Evolutionary conservation across 78 protist species (phyloP).

Genomic region (Planoprotostelium fungivorum): DNA sequence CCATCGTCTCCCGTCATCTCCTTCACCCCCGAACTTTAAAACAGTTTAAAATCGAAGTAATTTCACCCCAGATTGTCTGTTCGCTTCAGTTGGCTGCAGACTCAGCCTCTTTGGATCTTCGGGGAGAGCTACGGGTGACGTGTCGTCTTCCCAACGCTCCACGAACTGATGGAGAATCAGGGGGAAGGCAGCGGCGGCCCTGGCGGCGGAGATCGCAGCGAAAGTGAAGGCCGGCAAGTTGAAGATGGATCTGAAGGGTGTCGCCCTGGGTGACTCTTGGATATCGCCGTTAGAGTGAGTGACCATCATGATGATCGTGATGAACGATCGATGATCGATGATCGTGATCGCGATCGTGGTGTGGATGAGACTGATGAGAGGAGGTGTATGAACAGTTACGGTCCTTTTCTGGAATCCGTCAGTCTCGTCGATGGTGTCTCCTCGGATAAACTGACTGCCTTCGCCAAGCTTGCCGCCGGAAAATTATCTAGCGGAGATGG

Average conservation of each 20-base stretch:
- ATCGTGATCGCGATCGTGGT: background rate
- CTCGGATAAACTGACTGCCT: background rate
- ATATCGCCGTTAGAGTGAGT: background rate
- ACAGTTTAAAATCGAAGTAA: background rate
- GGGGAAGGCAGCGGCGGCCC: background rate
- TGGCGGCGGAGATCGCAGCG: background rate
- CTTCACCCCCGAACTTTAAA: too few relatives aligned
- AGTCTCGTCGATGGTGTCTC: background rate
- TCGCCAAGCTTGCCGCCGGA: background rate
- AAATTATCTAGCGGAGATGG: background rate
- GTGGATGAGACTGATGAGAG: too few relatives aligned
- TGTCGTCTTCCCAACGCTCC: background rate
- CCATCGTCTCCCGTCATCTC: too few relatives aligned
- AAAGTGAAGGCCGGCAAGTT: background rate
- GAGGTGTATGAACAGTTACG: background rate
- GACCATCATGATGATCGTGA: too few relatives aligned
- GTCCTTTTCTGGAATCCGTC: background rate
- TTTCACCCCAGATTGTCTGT: background rate
- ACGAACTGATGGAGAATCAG: background rate
- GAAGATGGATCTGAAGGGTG: background rate
- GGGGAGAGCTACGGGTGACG: background rate
- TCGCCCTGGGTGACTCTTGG: background rate
- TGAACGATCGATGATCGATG: background rate
- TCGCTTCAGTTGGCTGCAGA: background rate
- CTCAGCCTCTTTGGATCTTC: background rate